Percentiles rank a stretch among this genome's conserved stretches.
Evolutionary conservation across 73 alveolate species (phyloP).

Genomic region (Paramecium primaurelia): DNA sequence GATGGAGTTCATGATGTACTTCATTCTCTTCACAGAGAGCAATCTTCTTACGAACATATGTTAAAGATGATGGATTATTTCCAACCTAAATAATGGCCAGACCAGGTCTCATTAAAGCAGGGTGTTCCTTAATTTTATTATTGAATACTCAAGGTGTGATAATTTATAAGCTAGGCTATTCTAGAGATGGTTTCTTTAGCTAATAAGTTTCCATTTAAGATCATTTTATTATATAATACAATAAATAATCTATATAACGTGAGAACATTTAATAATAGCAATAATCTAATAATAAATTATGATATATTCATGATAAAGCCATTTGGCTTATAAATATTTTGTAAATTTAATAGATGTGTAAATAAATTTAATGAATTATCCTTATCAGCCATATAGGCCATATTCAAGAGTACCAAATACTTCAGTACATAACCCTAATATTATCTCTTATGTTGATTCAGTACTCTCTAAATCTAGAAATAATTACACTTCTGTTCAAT

Average conservation of each 20-base stretch:
- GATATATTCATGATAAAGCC: neutral
- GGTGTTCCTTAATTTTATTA: neutral
- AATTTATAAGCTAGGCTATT: neutral
- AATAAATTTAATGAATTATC: neutral
- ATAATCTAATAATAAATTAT: neutral
- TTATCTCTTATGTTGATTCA: neutral
- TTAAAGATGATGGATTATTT: slow-evolving; percentile 36
- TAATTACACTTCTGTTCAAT: neutral
- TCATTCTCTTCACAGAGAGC: slow-evolving; percentile 22
- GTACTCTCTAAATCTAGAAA: neutral
- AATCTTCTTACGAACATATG: slow-evolving; percentile 12
- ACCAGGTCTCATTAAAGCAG: slow-evolving; percentile 24
- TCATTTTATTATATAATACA: neutral
- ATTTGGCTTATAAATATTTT: neutral
- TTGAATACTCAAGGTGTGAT: neutral
- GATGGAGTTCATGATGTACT: neutral
- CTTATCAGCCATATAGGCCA: slow-evolving; percentile 7
- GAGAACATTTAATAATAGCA: neutral
- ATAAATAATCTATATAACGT: neutral
- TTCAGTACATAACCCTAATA: neutral
- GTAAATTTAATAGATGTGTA: neutral
- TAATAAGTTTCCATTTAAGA: slow-evolving; percentile 2
- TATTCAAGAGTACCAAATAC: neutral
- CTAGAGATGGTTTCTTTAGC: neutral
- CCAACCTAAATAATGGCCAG: slow-evolving; percentile 55